Evolutionary conservation across 2,329 filamentous ascomycete genomes (phyloP).

Genomic region (Aspergillus pseudotamarii): DNA sequence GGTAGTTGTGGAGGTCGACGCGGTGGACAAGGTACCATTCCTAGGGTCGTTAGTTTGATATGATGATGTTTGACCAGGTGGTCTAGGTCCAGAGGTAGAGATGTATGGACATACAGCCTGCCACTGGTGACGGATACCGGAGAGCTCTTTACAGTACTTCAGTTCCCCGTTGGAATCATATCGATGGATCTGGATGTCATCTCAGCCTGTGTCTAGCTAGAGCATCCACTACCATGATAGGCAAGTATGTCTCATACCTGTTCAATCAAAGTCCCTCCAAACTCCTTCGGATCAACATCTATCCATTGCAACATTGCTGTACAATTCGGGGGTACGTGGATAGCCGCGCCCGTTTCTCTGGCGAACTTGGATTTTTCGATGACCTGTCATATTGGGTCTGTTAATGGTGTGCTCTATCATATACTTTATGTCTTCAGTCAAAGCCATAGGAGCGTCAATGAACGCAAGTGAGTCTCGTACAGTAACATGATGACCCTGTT

Average conservation of each 20-base stretch:
- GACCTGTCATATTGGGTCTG: slow-evolving; percentile 22
- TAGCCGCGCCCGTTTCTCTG: slow-evolving; percentile 29
- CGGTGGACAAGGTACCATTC: slow-evolving; percentile 42
- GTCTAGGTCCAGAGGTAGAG: background rate
- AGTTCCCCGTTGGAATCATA: slow-evolving; percentile 21
- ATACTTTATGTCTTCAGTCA: background rate
- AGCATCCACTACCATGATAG: background rate
- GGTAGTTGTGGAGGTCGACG: slow-evolving; percentile 45
- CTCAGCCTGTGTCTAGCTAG: background rate
- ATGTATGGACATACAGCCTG: slow-evolving; percentile 24
- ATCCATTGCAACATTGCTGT: slow-evolving; percentile 30
- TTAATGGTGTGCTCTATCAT: background rate
- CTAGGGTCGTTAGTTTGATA: slow-evolving; percentile 10
- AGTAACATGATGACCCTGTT: slow-evolving; percentile 37
- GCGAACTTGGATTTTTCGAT: slow-evolving; percentile 31
- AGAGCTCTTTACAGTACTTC: slow-evolving; percentile 22
- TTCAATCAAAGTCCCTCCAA: slow-evolving; percentile 28
- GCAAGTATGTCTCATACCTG: slow-evolving; percentile 13
- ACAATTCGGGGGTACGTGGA: slow-evolving; percentile 31
- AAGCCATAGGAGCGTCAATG: background rate
- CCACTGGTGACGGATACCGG: slow-evolving; percentile 21
- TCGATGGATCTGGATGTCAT: slow-evolving; percentile 20
- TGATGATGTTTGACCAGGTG: background rate
- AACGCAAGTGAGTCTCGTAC: slow-evolving; percentile 17
- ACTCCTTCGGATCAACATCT: slow-evolving; percentile 23